These are phyloP conservation scores for Tarenaya hassleriana DNA, from an alignment of 345 rosid species.

Conservation along the genomic window DNA sequence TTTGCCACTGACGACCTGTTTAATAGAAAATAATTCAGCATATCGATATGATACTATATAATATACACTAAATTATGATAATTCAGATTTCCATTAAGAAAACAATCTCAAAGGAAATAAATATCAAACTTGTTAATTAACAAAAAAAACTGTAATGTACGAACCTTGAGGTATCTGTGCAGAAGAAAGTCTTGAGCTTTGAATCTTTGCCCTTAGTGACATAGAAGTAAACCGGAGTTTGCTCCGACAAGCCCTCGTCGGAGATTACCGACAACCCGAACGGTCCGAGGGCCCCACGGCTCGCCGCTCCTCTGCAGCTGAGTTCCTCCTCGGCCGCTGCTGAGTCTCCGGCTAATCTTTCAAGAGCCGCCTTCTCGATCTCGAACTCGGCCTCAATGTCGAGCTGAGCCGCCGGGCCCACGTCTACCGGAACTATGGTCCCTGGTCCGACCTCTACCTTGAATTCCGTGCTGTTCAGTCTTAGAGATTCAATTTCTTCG, in stretches of 20 bases:
- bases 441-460: slow-evolving; percentile 51
- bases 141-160: not conserved
- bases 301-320: slow-evolving; percentile 59
- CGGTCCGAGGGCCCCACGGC: slow-evolving; percentile 81
- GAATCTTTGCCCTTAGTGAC: slow-evolving; percentile 51
- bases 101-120: not conserved
- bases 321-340: slow-evolving; percentile 37
- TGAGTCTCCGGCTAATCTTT: slow-evolving; percentile 28
- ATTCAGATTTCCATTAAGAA: too few relatives aligned
- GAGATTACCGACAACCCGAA: slow-evolving; percentile 84
- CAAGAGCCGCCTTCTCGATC: slow-evolving; percentile 46
- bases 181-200: slow-evolving; percentile 59
- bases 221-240: slow-evolving; percentile 85
- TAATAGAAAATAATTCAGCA: too few relatives aligned
- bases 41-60: too few relatives aligned
- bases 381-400: slow-evolving; percentile 70
- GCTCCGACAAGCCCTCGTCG: slow-evolving; percentile 47
- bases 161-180: slow-evolving; percentile 75
- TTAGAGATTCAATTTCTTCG: slow-evolving; percentile 59
- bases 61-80: not conserved
- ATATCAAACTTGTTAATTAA: not conserved
- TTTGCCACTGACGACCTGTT: slow-evolving; percentile 67
- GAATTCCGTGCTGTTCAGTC: slow-evolving; percentile 39
- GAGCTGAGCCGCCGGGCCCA: slow-evolving; percentile 57
- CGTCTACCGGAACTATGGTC: slow-evolving; percentile 44